Evolutionary conservation across 805 yeast species (phyloP).

Genomic region (Yarrowia sp.): DNA sequence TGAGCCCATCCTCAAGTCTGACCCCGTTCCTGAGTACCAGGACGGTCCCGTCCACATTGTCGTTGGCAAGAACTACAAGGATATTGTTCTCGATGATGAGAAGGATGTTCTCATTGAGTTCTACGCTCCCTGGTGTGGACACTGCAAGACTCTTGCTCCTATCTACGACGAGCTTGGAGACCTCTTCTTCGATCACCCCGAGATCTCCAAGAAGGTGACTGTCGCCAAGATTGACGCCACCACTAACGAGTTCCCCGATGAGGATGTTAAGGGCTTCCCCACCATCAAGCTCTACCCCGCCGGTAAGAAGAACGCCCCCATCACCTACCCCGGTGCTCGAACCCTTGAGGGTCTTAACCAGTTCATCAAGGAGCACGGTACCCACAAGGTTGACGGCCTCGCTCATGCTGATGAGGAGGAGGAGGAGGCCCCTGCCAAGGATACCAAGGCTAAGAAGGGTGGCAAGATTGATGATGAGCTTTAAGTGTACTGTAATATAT

Average conservation of each 20-base stretch:
- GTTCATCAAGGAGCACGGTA: conserved; percentile 69
- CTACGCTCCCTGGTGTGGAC: conserved; percentile 98
- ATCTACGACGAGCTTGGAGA: conserved; percentile 82
- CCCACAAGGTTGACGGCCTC: conserved; percentile 56
- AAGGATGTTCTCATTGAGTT: conserved; percentile 79
- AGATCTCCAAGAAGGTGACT: conserved; percentile 52
- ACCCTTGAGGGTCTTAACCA: conserved; percentile 63
- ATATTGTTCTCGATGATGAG: conserved; percentile 56
- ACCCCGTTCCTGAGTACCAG: conserved; percentile 80
- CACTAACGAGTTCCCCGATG: conserved; percentile 79
- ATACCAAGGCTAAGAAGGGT: conserved; percentile 31
- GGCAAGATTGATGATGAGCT: conserved; percentile 28
- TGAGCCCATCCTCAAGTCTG: conserved; percentile 75
- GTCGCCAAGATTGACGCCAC: conserved; percentile 90
- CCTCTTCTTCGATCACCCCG: conserved; percentile 52
- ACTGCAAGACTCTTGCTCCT: conserved; percentile 88
- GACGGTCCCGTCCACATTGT: conserved; percentile 64
- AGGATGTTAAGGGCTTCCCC: conserved; percentile 80
- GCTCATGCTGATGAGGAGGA: conserved; percentile 30
- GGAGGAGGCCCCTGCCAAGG: conserved; percentile 32
- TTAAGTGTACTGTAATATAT: conserved; percentile 26
- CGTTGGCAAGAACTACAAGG: conserved; percentile 81
- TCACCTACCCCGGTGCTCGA: conserved; percentile 68
- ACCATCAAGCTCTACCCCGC: conserved; percentile 90
- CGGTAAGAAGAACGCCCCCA: conserved; percentile 62